These are phyloP conservation scores for Phaeosphaeriaceae sp. DNA, from an alignment of 2,329 filamentous ascomycete species.

Conservation along the genomic window DNA sequence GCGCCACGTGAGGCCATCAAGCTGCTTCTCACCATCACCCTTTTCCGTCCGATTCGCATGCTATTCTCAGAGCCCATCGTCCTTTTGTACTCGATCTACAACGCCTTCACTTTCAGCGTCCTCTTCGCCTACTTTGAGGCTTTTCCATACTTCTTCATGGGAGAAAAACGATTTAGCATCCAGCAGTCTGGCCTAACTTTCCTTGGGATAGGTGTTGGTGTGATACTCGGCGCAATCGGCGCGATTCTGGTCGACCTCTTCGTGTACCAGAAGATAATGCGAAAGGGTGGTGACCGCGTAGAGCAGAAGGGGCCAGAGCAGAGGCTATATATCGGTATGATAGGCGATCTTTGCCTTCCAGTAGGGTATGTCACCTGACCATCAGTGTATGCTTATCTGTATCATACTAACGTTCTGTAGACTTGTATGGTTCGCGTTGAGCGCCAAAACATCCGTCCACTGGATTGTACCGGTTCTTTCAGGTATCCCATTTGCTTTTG, in stretches of 20 bases:
- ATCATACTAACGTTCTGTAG: not conserved
- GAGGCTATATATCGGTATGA: slow-evolving; percentile 10
- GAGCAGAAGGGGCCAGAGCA: slow-evolving; percentile 6
- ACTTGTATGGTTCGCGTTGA: slow-evolving; percentile 18
- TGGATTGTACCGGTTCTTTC: slow-evolving; percentile 47
- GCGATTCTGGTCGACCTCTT: slow-evolving; percentile 34
- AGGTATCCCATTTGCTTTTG: slow-evolving; percentile 46
- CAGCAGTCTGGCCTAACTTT: slow-evolving; percentile 15
- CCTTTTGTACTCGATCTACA: slow-evolving; percentile 20
- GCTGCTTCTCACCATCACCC: slow-evolving; percentile 2
- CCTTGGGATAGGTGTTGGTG: slow-evolving; percentile 29
- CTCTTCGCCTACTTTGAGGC: slow-evolving; percentile 35
- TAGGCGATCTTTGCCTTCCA: slow-evolving; percentile 8
- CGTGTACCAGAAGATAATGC: slow-evolving; percentile 33
- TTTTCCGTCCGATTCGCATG: slow-evolving; percentile 56
- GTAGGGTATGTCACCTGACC: slow-evolving; percentile 2
- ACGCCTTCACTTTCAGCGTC: slow-evolving; percentile 31
- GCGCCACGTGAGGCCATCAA: not conserved
- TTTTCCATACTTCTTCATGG: slow-evolving; percentile 28
- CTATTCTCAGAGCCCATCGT: slow-evolving; percentile 37
- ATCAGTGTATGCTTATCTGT: not conserved
- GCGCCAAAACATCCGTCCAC: slow-evolving; percentile 28
- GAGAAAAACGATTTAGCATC: slow-evolving; percentile 18
- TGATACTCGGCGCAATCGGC: slow-evolving; percentile 16
- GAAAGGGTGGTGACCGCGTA: not conserved